These are phyloP conservation scores for Hymenoscyphus salicellus DNA, from an alignment of 2,329 filamentous ascomycete species.

Conservation along the genomic window DNA sequence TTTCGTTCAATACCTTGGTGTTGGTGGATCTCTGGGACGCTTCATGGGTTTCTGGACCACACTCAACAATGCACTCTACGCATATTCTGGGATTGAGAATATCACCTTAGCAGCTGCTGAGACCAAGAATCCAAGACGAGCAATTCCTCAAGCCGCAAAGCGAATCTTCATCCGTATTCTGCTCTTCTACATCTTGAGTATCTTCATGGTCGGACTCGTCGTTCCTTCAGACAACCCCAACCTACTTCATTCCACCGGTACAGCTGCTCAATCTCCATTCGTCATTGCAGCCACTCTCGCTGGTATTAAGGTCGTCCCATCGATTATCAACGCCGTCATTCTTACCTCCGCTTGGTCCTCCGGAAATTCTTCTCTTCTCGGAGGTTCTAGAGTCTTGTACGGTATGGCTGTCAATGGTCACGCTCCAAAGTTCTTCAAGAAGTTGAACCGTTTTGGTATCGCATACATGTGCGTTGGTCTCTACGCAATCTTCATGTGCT, in stretches of 20 bases:
- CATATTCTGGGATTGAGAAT: constrained; percentile 50
- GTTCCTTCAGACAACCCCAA: constrained; percentile 52
- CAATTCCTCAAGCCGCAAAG: constrained; percentile 50
- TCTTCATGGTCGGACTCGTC: constrained; percentile 28
- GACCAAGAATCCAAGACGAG: constrained; percentile 50
- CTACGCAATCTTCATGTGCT: constrained; percentile 57
- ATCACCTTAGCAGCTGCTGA: constrained; percentile 56
- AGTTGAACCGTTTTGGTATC: constrained; percentile 55
- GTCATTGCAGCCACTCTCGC: constrained; percentile 70
- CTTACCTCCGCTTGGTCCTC: constrained; percentile 69
- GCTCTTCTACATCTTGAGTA: constrained; percentile 45
- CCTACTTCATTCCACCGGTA: constrained; percentile 40
- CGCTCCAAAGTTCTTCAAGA: constrained; percentile 52
- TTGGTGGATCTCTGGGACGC: constrained; percentile 52
- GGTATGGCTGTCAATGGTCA: constrained; percentile 56
- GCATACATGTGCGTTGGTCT: constrained; percentile 55
- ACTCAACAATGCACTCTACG: constrained; percentile 46
- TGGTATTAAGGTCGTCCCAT: constrained; percentile 65
- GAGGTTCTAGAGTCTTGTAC: constrained; percentile 57
- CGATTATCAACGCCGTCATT: constrained; percentile 74
- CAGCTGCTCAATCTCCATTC: constrained; percentile 57
- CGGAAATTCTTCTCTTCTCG: constrained; percentile 61
- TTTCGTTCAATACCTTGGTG: constrained; percentile 67
- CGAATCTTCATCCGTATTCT: constrained; percentile 55
- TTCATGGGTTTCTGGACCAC: constrained; percentile 52